Evolutionary conservation across 2,329 filamentous ascomycete genomes (phyloP), one percentile per base, ranked within the genome.

Genomic region (Fusarium annulatum): DNA sequence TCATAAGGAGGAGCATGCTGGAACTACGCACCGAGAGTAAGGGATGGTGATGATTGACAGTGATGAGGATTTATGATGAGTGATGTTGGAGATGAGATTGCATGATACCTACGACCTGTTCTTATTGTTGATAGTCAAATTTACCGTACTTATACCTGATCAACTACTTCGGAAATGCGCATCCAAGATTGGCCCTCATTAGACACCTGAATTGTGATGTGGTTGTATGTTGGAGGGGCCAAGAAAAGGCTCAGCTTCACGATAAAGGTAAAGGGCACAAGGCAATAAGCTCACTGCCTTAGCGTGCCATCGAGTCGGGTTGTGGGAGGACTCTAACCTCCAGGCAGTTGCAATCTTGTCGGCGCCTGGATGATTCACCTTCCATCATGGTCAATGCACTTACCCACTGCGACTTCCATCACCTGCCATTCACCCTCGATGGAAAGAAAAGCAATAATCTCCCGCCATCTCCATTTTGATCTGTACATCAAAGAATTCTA

Each of bases 1-100:
- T 7, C 68, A 55, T 12, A 77, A 77, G 58, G 69, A 77, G 18
- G 75, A 73, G 43, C 18, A 63, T 9, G 36, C 65, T 26, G 73
- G 67, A 10, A 45, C 62, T 16, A 58, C 43, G 7, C 73, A 76
- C 11, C 51, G 55, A 26, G 74, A 76, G 58, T 69, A 55, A 36
- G 34, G 12, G 10, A 30, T 19, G 4, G 16, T 19, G 21, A 9
- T 15, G 19, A 9, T 52, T 18, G 30, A 14, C 16, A 23, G 19
- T 15, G 7, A 21, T 8, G 30, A 9, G 9, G 14, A 19, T 19
- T 23, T 18, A 21, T 30, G 18, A 65, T 42, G 26, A 65, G 9
- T 41, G 28, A 58, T 11, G 28, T n/a, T n/a, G 34, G 10, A 11
- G 30, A 15, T 7, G 33, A 66, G 21, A 60, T 49, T 70, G 66